Evolutionary conservation across 2,329 filamentous ascomycete genomes (phyloP), one percentile per base, ranked within the genome.

Genomic region (Colletotrichum phormii): DNA sequence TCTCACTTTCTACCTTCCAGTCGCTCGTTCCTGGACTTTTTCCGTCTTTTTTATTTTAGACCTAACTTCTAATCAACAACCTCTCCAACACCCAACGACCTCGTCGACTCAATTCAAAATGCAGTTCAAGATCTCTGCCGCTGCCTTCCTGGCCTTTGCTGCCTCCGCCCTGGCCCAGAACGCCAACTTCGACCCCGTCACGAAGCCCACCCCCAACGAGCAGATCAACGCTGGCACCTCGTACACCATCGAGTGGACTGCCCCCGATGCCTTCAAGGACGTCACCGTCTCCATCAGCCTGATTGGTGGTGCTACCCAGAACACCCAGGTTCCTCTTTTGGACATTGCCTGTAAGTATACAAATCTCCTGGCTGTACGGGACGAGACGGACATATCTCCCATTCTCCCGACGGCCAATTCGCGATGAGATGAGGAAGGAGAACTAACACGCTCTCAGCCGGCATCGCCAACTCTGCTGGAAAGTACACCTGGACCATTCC

Each of bases 151-250:
- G 83, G 88, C 88, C 79, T 83, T 88, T 75, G 85, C 84, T 77
- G 83, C 84, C 81, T 80, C 86, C 74, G 86, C 81, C 75, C 75
- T 89, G 72, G 89, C 89, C 71, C 88, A 90, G 82, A 88, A 86
- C 61, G 69, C 82, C n/a, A 86, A 86, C 78, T 92, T 91, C 82
- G 85, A 90, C 79, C 80, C 84, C 78, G 83, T 92, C 79, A 83
- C 78, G 77, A 81, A 81, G 72, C 90, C 90, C 72, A 75, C 77
- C 37, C 53, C 82, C 64, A 81, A 81, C 77, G 80, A 88, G 80
- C 73, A 80, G 58, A 75, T 91, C 75, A 66, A 80, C 37, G 86
- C 88, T 54, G 90, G 89, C 76, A 75, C 82, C 76, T 81, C 83
- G 64, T 88, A 85, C 79, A 81, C 81, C 74, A 84, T 92, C 79